Evolutionary conservation across 805 yeast genomes (phyloP).

Genomic region (Brettanomyces bruxellensis): DNA sequence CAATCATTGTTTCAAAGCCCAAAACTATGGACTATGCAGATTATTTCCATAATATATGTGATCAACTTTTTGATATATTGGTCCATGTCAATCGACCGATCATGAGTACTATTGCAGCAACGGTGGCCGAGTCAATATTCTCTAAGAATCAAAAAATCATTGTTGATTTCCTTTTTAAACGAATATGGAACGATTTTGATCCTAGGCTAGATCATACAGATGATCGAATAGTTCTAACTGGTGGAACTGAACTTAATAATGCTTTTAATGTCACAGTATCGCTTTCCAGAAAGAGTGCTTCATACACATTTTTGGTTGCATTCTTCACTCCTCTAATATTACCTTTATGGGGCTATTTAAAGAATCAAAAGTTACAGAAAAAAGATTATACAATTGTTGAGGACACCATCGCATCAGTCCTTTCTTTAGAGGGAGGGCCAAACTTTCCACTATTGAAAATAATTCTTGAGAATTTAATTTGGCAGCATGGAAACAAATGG

Average conservation of each 20-base stretch:
- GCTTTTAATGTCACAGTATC: constrained; percentile 59
- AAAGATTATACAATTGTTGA: constrained; percentile 28
- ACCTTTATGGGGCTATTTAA: constrained; percentile 37
- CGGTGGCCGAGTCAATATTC: constrained; percentile 45
- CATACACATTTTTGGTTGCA: constrained; percentile 25
- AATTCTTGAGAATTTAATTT: constrained; percentile 12
- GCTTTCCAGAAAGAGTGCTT: constrained; percentile 36
- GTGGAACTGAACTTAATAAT: constrained; percentile 49
- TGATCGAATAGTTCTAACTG: constrained; percentile 26
- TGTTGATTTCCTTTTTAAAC: constrained; percentile 48
- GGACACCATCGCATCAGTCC: constrained; percentile 28
- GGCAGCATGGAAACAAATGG: constrained; percentile 29
- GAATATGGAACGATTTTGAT: constrained; percentile 36
- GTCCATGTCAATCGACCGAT: constrained; percentile 53
- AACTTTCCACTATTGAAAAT: constrained; percentile 5
- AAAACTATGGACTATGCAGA: constrained; percentile 30
- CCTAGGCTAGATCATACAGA: constrained; percentile 20
- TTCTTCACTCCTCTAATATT: constrained; percentile 22
- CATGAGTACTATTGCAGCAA: constrained; percentile 46
- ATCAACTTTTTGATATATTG: constrained; percentile 54
- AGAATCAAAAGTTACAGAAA: constrained; percentile 24
- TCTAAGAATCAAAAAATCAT: constrained; percentile 39
- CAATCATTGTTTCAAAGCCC: constrained; percentile 58
- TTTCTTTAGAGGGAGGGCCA: constrained; percentile 9
- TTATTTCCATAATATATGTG: constrained; percentile 53